Base-by-base conservation (phyloP, 192 early-diverging fungal genomes). In the Radiomyces spectabilis region DNA sequence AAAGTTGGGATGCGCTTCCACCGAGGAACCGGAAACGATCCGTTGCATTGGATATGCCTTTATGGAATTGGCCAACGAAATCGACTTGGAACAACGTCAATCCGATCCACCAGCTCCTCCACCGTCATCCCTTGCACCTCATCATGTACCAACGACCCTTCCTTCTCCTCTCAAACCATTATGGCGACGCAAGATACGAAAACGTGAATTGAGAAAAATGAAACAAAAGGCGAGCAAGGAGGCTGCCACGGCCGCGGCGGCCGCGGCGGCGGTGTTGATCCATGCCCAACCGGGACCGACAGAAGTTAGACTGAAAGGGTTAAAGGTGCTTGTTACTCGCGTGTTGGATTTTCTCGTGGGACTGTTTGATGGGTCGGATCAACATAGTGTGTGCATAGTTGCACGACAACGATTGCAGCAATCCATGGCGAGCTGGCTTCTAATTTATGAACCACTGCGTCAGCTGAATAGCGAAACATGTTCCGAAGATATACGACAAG, bases 401-500 rank as follows among this genome's bases (percentile, higher is more conserved):
- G 16, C 30, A 21, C 33, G 39, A 15, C 41, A 41, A 5, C 31
- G 26, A 19, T 29, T 46, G 5, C 40, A 41, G 21, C 27, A 45
- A 15, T 24, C 26, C n/a, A 13, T 55, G 16, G 29, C 32, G n/a
- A 34, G 30, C 4, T 29, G 10, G 8, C 42, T 39, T 7, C 37
- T 55, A 31, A 26, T 43, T 5, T 55, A 55, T 55, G 41, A 44
- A 35, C n/a, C 54, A 4, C 22, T 55, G 16, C 31, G 29, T 6
- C 33, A 26, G 16, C 22, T 55, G n/a, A 12, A 29, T 37, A 22
- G 27, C 1, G 22, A 45, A 8, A 43, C 42, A 18, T 16, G 22
- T 24, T 19, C 27, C 4, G 54, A 55, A 18, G 54, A 55, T 4
- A 25, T 55, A 16, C 54, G 46, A 33, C 31, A 55, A 21, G 54